Conservation (phyloP, 441 rosid genomes). For the Pelargonium citronellum region DNA sequence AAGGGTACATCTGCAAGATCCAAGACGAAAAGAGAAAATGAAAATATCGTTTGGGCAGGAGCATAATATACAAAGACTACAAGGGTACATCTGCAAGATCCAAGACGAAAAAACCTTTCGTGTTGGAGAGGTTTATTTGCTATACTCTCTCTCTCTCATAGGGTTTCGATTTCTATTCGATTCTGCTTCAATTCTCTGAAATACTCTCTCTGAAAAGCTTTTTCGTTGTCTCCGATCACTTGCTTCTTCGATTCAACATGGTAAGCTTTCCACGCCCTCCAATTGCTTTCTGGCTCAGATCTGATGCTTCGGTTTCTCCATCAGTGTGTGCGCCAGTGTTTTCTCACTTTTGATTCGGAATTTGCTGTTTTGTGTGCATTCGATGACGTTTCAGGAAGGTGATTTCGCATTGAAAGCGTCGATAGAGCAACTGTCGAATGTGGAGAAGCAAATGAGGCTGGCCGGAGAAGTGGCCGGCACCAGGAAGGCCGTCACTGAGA, state of each 20-base stretch:
- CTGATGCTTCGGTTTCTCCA: conserved; percentile 2
- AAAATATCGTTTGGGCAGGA: not conserved
- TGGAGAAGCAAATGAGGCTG: conserved; percentile 87
- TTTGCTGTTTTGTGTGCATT: not conserved
- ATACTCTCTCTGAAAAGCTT: not conserved
- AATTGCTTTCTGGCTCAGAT: not conserved
- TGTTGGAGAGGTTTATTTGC: conserved; percentile 6
- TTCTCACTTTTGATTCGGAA: not conserved
- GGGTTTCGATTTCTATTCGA: not conserved
- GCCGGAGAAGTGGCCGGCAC: conserved; percentile 79
- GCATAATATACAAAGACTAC: not conserved
- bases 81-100: not conserved
- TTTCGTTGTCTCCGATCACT: not conserved
- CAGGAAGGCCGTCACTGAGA: conserved; percentile 69
- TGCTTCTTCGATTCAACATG: not conserved
- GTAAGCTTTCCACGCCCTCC: not conserved
- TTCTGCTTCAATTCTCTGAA: not conserved
- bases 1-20: not conserved
- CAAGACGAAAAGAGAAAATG: not conserved
- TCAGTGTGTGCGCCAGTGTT: not conserved
- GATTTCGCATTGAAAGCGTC: conserved; percentile 52
- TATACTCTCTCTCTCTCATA: not conserved
- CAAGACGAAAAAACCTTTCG: not conserved
- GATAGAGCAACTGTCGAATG: conserved; percentile 72
- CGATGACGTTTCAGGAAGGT: conserved; percentile 44